A percentile compares a stretch with the other conserved stretches of the same genome.
phyloP scores from a whole-genome alignment of 345 rosid species.

The Euphorbia peplus region DNA sequence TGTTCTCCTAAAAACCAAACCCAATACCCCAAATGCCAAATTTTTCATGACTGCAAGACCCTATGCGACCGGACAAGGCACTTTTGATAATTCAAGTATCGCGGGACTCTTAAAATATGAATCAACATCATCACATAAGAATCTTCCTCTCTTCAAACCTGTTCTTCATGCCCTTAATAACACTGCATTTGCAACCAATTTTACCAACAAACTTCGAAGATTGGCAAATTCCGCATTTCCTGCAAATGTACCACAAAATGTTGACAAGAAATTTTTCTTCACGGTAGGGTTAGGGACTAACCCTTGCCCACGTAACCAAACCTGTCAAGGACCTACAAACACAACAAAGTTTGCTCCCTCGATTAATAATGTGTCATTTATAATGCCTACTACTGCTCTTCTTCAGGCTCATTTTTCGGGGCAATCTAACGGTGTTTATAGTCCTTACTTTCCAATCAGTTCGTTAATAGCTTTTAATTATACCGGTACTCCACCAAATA shows the following conservation, averaged over 20 bases:
- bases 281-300: conserved; percentile 24
- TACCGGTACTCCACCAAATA: conserved; percentile 27
- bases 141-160: conserved; percentile 10
- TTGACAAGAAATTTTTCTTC: conserved; percentile 23
- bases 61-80: conserved; percentile 22
- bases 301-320: conserved; percentile 26
- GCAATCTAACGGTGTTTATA: conserved; percentile 18
- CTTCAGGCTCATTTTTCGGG: conserved; percentile 20
- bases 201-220: conserved; percentile 19
- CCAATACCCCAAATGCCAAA: conserved; percentile 19
- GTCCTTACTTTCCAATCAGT: conserved; percentile 24
- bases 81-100: conserved; percentile 28
- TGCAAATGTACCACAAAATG: conserved; percentile 22
- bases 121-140: not conserved
- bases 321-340: conserved; percentile 28
- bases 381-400: conserved; percentile 26
- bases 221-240: conserved; percentile 19
- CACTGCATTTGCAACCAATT: conserved; percentile 19
- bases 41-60: conserved; percentile 28
- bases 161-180: conserved; percentile 20
- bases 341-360: conserved; percentile 23
- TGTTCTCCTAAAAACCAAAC: conserved; percentile 26
- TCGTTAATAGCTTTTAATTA: conserved; percentile 20
- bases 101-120: conserved; percentile 25
- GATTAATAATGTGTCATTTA: conserved; percentile 24